Conservation (phyloP, 768 basidiomycete species). For the Suillus hirtellus region DNA sequence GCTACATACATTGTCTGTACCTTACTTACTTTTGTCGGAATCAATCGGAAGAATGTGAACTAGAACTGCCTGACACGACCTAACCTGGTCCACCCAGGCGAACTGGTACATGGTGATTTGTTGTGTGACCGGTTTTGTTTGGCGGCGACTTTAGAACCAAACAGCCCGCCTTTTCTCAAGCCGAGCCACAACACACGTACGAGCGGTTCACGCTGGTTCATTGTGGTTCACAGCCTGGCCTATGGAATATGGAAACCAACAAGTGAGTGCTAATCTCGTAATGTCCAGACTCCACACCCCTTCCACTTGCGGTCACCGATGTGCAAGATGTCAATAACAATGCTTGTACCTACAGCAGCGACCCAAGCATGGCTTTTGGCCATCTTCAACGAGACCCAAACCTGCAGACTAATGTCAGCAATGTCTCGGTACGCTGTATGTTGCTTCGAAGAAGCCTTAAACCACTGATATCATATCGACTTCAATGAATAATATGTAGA, state of each 20-base stretch:
- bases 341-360: slow-evolving; percentile 40
- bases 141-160: slow-evolving; percentile 19
- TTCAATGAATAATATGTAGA: slow-evolving; percentile 35
- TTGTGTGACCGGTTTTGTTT: slow-evolving; percentile 21
- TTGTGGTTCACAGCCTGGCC: slow-evolving; percentile 30
- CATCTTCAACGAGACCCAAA: slow-evolving; percentile 59
- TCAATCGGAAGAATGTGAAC: slow-evolving; percentile 2
- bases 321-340: slow-evolving; percentile 17
- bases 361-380: slow-evolving; percentile 60
- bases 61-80: background rate
- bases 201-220: slow-evolving; percentile 39
- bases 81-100: slow-evolving; percentile 11
- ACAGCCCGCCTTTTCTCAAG: slow-evolving; percentile 23
- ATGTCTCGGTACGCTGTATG: slow-evolving; percentile 54
- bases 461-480: slow-evolving; percentile 25
- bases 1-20: slow-evolving; percentile 12
- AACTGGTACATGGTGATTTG: slow-evolving; percentile 22
- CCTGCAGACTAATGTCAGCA: slow-evolving; percentile 43
- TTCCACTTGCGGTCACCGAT: slow-evolving; percentile 8
- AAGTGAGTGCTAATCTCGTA: slow-evolving; percentile 30
- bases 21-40: slow-evolving; percentile 12
- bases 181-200: slow-evolving; percentile 32
- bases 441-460: slow-evolving; percentile 28
- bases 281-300: background rate
- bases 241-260: slow-evolving; percentile 38